Percentiles rank a stretch among this genome's conserved stretches.
Conservation (phyloP, 352 stramenopile genomes). For the Pythium graminicola region DNA sequence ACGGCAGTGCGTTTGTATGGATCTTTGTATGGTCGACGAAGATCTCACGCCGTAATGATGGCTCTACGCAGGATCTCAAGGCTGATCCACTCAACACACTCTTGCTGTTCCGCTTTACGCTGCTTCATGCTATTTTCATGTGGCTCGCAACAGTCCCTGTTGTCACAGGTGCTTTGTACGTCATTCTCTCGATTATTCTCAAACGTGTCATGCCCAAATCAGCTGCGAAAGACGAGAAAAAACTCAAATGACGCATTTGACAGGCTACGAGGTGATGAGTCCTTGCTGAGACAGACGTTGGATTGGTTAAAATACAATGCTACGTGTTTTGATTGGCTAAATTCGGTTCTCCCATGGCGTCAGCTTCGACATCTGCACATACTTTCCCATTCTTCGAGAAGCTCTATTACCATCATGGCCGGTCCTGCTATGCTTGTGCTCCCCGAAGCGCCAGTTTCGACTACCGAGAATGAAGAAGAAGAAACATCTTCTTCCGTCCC, state of each 20-base stretch:
- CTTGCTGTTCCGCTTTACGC: conserved; percentile 69
- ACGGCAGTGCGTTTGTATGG: conserved; percentile 30
- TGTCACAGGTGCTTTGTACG: conserved; percentile 57
- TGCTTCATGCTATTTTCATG: conserved; percentile 75
- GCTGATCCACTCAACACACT: conserved; percentile 68
- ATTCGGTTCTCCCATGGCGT: neutral
- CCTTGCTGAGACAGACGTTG: neutral
- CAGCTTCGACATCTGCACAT: conserved; percentile 1
- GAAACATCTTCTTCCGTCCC: neutral
- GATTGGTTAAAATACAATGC: conserved; percentile 10
- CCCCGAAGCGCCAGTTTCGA: conserved; percentile 6
- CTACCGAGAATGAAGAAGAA: neutral
- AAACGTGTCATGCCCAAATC: conserved; percentile 57
- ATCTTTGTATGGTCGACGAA: neutral
- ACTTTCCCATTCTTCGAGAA: neutral
- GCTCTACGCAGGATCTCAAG: conserved; percentile 43
- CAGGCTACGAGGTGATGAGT: conserved; percentile 3
- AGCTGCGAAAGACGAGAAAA: conserved; percentile 24
- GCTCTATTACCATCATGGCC: too few relatives aligned
- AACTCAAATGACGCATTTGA: conserved; percentile 39
- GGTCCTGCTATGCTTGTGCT: conserved; percentile 9
- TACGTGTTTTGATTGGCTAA: neutral
- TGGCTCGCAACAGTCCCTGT: conserved; percentile 63
- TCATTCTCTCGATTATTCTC: conserved; percentile 58
- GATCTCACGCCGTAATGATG: too few relatives aligned